Percentiles rank a stretch among this genome's conserved stretches.
Evolutionary conservation across 345 rosid genomes (phyloP).

Genomic region (Anacardium occidentale): DNA sequence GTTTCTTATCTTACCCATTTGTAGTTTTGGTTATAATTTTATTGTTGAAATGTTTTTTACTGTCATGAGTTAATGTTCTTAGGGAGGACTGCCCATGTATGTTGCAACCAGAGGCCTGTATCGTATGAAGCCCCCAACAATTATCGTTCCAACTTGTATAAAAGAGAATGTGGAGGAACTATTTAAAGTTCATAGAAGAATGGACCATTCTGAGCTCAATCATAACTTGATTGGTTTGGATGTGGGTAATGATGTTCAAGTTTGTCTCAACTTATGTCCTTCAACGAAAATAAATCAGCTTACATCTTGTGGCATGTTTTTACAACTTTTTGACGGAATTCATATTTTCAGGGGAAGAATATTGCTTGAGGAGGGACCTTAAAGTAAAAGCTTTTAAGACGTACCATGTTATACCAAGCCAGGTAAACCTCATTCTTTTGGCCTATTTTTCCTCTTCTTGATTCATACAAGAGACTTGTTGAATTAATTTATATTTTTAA

Average conservation of each 20-base stretch:
- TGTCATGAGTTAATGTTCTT: constrained; percentile 11
- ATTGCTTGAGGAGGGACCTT: constrained; percentile 64
- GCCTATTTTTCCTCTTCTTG: not conserved
- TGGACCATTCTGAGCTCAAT: constrained; percentile 80
- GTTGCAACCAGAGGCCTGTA: constrained; percentile 86
- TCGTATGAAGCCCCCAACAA: constrained; percentile 84
- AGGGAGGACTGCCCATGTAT: constrained; percentile 98
- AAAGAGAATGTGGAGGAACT: constrained; percentile 74
- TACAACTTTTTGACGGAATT: constrained; percentile 1
- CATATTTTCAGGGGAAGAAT: constrained; percentile 75
- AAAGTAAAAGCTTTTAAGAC: constrained; percentile 94
- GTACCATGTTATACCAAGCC: constrained; percentile 83
- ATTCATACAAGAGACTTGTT: not conserved
- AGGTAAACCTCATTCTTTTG: constrained; percentile 39
- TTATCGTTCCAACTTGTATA: constrained; percentile 60
- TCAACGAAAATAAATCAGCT: not conserved
- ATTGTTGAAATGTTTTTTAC: not conserved
- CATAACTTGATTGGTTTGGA: constrained; percentile 74
- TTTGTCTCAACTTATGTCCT: constrained; percentile 1
- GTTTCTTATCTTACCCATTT: not conserved
- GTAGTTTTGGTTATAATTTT: not conserved
- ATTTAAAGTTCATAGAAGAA: constrained; percentile 69
- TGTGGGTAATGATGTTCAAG: constrained; percentile 54
- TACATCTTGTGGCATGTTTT: constrained; percentile 4
- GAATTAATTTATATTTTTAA: not conserved